Evolutionary conservation across 441 rosid species (phyloP), one percentile per base, ranked within the genome.

Genomic region (Jatropha podagrica): DNA sequence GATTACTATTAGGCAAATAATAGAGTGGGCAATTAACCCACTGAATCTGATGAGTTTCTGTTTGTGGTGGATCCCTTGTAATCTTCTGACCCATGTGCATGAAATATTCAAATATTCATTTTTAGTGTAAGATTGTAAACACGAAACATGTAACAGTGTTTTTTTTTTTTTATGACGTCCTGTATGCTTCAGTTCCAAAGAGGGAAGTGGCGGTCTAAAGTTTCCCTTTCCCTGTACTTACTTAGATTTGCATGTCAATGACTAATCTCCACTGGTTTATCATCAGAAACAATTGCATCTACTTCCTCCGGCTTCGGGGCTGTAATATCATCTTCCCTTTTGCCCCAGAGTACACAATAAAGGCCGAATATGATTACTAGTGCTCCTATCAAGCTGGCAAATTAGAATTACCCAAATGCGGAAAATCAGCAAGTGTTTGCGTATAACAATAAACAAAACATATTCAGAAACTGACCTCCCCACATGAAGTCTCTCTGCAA

Each of bases 331-430:
- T 80, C 87, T 62, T 68, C 58, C 68, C 58, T 69, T 74, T 88
- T 83, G 65, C 82, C 85, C 88, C 89, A 82, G 13, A 77, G 74
- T 20, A 85, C 84, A 37, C 64, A 69, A 75, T 85, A 77, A 7
- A 86, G 83, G 0, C 88, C 88, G 69, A 71, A 20, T 15, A 77
- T 59, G 12, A 82, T 84, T 46, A 82, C 51, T 40, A 73, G 59
- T 70, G 84, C 82, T 73, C 88, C 89, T 13, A 76, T 54, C 58
- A 86, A 61, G 81, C 87, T 86, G 82, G 15, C 10, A 73, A 73
- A 38, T 44, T 44, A 44, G 6, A 44, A 44, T 44, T 23, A 5
- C 48, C 32, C 65, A 65, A 65, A 59, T 44, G 26, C 1, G 15
- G 59, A 17, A 55, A 18, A 10, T 44, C 32, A 32, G 32, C 32